Base-by-base conservation (phyloP, 768 basidiomycete genomes). In the Coprinellus micaceus region DNA sequence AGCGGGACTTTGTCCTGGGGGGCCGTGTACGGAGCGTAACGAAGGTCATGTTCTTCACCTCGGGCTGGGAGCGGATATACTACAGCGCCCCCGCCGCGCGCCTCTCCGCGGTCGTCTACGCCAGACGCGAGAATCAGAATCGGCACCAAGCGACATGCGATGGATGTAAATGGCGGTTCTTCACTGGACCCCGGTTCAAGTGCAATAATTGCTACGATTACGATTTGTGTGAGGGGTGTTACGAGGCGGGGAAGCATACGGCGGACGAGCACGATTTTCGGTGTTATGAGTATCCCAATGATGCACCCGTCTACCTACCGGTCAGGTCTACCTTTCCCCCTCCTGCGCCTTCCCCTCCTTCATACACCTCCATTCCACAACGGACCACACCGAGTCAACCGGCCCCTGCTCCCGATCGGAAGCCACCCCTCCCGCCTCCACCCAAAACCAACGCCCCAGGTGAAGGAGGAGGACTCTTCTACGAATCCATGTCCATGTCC, bases 11-110 rank as follows among this genome's bases (percentile, higher is more conserved):
- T 26, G 10, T 61, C 21, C 54, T 63, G 26, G 56, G 56, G 10
- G 62, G 62, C 24, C 58, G 56, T 49, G 60, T 63, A 21, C 56
- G 59, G 56, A 53, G 61, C 10, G 58, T 58, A 15, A 61, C 58
- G 17, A 59, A 57, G 15, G 60, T 63, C 19, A 63, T 63, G 62
- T 63, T 63, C 50, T 63, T 57, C 58, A 59, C 54, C 19, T 48
- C 62, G 9, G 40, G 47, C 2, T 63, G 62, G 62, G 49, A 61
- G n/a, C 55, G 58, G 28, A 36, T 30, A n/a, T 57, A 53, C 41
- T 63, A 63, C 46, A 57, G 33, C 3, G 49, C 49, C 15, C 62
- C 62, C 24, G 11, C 58, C 10, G 53, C 45, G 22, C 60, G 60
- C 28, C 59, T 63, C n/a, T 48, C 58, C 12, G 55, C n/a, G n/a